Base-by-base conservation (phyloP, 257 asterid species). In the Rauvolfia tetraphylla region DNA sequence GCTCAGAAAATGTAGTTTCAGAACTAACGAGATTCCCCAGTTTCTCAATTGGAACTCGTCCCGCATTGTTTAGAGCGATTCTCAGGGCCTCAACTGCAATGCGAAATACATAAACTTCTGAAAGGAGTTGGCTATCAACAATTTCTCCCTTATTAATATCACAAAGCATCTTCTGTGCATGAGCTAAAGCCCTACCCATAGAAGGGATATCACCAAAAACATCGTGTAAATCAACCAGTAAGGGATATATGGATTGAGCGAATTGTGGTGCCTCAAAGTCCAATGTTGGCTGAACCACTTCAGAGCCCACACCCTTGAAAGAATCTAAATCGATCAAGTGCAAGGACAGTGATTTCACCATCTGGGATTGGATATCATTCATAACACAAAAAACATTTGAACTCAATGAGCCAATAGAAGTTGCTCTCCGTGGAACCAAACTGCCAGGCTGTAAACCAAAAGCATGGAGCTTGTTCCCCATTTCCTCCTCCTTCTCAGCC, bases 11-110 rank as follows among this genome's bases (percentile, higher is more conserved):
- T 67, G 85, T 87, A 56, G 77, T 58, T 10, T 69, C 78, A 27
- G 79, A 62, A 0, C 77, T 58, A 29, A 9, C 68, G 4, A 33
- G 62, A 41, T 66, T 51, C 27, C 80, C 75, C 36, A 67, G 53
- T 71, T 83, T 88, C 68, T 66, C 82, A 72, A 87, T 31, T 66
- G 88, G 74, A 33, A 85, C 69, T 78, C 98, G 90, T 13, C 92
- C 90, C 2, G 96, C 95, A 80, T 88, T 87, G 57, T 83, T 95
- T 75, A 95, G 76, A 68, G 98, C 96, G n/a, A 91, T 87, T 82
- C 99, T 86, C 76, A 95, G 86, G 48, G 88, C 97, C 88, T 92
- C 99, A 48, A 91, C 97, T 3, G 97, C 99, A 68, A 89, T 83
- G 75, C 86, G 88, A 80, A 95, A 95, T 20, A 88, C 87, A 84